A percentile compares a stretch with the other conserved stretches of the same genome.
These are phyloP conservation scores for Solanum aculeatissimum DNA, from an alignment of 305 asterid genomes.

Conservation along the genomic window DNA sequence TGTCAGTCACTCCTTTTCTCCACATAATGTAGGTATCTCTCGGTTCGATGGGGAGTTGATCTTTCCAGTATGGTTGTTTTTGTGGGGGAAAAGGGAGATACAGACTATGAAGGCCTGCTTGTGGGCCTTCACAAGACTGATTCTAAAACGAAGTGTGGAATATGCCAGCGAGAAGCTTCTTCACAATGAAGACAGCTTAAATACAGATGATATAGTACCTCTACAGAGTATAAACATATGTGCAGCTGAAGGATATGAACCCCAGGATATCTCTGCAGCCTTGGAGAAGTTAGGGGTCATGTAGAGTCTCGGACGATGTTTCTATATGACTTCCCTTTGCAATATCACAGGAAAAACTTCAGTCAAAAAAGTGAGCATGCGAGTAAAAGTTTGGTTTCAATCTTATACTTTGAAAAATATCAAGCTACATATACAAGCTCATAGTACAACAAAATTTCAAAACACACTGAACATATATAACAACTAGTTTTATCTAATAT, in stretches of 20 bases:
- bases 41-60: conserved; percentile 48
- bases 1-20: not conserved
- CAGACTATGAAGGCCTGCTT: conserved; percentile 45
- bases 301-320: not conserved
- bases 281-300: conserved; percentile 28
- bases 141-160: conserved; percentile 38
- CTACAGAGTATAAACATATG: conserved; percentile 24
- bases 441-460: not conserved
- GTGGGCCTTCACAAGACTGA: conserved; percentile 53
- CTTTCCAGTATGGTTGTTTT: conserved; percentile 40
- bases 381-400: not conserved
- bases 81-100: conserved; percentile 58
- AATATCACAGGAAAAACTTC: not conserved
- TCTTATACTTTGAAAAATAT: not conserved
- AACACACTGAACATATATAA: not conserved
- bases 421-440: not conserved
- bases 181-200: conserved; percentile 26
- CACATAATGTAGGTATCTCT: conserved; percentile 37
- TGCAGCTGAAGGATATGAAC: conserved; percentile 36
- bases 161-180: conserved; percentile 32
- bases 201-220: conserved; percentile 21
- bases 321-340: not conserved
- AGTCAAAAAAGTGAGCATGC: not conserved
- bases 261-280: conserved; percentile 34
- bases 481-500: not conserved